phyloP scores from a whole-genome alignment of 345 rosid species.

The Eucalyptus sp. region DNA sequence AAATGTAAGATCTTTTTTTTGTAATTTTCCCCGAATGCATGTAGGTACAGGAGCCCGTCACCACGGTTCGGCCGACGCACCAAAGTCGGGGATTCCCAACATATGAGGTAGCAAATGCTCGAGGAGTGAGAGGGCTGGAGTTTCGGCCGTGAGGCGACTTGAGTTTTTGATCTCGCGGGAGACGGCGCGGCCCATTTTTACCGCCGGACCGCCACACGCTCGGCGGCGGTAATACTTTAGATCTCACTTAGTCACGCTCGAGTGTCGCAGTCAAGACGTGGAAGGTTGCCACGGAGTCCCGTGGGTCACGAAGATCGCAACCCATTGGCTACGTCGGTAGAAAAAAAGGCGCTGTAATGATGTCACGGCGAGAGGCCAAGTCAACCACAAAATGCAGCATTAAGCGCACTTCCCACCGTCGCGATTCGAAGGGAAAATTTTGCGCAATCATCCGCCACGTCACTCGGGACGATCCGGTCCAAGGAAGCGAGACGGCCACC shows the following conservation, averaged over 20 bases:
- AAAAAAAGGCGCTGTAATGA: background rate
- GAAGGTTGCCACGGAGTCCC: background rate
- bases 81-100: background rate
- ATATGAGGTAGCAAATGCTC: background rate
- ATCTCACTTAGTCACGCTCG: background rate
- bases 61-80: rapidly evolving
- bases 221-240: background rate
- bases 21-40: background rate
- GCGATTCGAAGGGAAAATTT: background rate
- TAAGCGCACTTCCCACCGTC: background rate
- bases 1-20: no score
- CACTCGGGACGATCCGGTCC: background rate
- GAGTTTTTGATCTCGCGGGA: background rate
- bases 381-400: background rate
- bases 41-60: rapidly evolving
- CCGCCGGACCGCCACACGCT: background rate
- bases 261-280: background rate
- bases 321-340: background rate
- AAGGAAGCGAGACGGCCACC: background rate
- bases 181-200: background rate
- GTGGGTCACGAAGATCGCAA: background rate
- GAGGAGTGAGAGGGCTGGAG: background rate
- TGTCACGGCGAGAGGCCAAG: background rate
- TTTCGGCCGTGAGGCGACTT: rapidly evolving
- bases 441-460: background rate